These are phyloP conservation scores for Dictyostelium brefeldianum DNA, from an alignment of 78 protist genomes.

Conservation along the genomic window DNA sequence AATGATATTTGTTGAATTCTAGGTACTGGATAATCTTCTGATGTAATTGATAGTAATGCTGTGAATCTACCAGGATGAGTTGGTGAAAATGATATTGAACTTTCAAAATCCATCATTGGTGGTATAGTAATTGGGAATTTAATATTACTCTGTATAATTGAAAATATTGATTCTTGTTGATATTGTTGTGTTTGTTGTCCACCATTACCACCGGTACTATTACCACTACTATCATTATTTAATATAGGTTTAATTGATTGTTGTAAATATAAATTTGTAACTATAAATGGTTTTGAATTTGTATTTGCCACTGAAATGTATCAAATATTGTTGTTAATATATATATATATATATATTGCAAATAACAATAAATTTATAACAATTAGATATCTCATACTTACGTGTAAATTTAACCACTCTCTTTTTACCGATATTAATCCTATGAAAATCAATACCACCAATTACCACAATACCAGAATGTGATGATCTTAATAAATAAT, in stretches of 20 bases:
- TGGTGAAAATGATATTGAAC: conserved; percentile 59
- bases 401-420: conserved; percentile 58
- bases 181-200: conserved; percentile 8
- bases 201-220: neutral
- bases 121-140: conserved; percentile 42
- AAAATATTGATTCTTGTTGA: conserved; percentile 38
- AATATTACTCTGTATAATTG: neutral
- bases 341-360: neutral
- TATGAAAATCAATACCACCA: conserved; percentile 64
- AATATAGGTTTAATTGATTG: conserved; percentile 32
- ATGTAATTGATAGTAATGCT: conserved; percentile 40
- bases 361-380: neutral
- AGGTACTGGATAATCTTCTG: neutral
- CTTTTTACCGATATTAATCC: conserved; percentile 46
- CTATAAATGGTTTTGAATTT: conserved; percentile 14
- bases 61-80: conserved; percentile 53
- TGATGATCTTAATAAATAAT: conserved; percentile 41
- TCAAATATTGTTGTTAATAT: neutral
- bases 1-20: conserved; percentile 61
- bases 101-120: conserved; percentile 50
- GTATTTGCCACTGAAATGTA: conserved; percentile 36
- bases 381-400: neutral
- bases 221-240: neutral
- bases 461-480: conserved; percentile 51
- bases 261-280: conserved; percentile 52